A percentile compares a stretch with the other conserved stretches of the same genome.
These are phyloP conservation scores for Microcyclospora tardicrescens DNA, from an alignment of 2,329 filamentous ascomycete genomes.

Conservation along the genomic window DNA sequence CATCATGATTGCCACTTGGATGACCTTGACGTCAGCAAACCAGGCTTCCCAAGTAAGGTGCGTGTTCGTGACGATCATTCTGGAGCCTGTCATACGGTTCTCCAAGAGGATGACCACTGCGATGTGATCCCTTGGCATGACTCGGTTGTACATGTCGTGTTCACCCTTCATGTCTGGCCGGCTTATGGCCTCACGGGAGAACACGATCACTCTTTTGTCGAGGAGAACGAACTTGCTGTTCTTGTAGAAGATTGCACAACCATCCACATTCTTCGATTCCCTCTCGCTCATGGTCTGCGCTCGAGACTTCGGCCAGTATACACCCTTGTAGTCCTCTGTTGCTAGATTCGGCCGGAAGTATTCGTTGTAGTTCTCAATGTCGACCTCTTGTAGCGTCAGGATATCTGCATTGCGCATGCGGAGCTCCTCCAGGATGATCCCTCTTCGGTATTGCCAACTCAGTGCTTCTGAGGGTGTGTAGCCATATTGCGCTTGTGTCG, in stretches of 20 bases:
- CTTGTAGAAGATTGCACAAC: conserved; percentile 95
- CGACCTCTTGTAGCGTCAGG: conserved; percentile 85
- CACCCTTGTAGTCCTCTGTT: conserved; percentile 80
- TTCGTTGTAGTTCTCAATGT: conserved; percentile 80
- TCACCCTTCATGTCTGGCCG: conserved; percentile 94
- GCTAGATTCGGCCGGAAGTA: conserved; percentile 81
- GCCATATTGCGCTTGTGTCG: conserved; percentile 71
- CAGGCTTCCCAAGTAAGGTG: conserved; percentile 92
- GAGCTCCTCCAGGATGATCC: conserved; percentile 73
- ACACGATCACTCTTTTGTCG: conserved; percentile 90
- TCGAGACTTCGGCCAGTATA: conserved; percentile 82
- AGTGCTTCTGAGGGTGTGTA: conserved; percentile 77
- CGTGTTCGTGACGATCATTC: conserved; percentile 83
- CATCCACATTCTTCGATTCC: conserved; percentile 81
- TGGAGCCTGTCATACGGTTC: conserved; percentile 76
- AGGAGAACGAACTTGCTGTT: conserved; percentile 85
- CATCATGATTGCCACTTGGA: conserved; percentile 92
- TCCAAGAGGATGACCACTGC: conserved; percentile 86
- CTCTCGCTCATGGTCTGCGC: conserved; percentile 85
- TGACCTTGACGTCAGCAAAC: conserved; percentile 85
- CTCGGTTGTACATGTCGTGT: conserved; percentile 93
- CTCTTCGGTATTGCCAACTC: conserved; percentile 74
- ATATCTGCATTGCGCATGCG: conserved; percentile 71
- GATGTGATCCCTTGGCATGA: conserved; percentile 98
- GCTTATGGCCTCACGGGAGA: conserved; percentile 82